Base-by-base conservation (phyloP, 2,329 filamentous ascomycete species). In the Bipolaris victoriae region DNA sequence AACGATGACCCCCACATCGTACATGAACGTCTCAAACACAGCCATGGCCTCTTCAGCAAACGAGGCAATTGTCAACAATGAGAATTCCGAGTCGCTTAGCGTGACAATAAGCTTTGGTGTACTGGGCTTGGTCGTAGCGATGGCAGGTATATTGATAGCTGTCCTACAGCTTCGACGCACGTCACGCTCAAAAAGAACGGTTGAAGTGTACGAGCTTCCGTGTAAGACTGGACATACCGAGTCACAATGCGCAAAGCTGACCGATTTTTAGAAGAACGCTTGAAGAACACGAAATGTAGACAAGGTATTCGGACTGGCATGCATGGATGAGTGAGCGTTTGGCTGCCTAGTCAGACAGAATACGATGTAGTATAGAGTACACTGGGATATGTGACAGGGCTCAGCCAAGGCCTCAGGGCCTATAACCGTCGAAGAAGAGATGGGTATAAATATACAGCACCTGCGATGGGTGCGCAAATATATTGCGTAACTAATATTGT, bases 91-190 rank as follows among this genome's bases (percentile, higher is more conserved):
- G 13, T 48, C 50, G 2, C 29, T 15, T 1, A 47, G 33, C 15
- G n/a, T 40, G 18, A 47, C 50, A 22, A 22, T 50, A 15, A 26
- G 41, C 22, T 54, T 58, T 3, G 50, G 55, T 16, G 40, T 54
- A 3, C n/a, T 58, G 3, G 46, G 56, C 1, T 18, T 55, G n/a
- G n/a, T 48, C 1, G 16, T 55, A 1, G 43, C 52, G 13, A 18
- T 29, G n/a, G 29, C 48, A 41, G 48, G 57, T n/a, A 20, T 52
- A 24, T 33, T 11, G 1, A 43, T 59, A 4, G 57, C 52, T 15
- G 6, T 52, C 39, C 24, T 55, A 3, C 52, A 55, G 22, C 56
- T 59, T 44, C 52, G 52, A 40, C 41, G 47, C 10, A 59, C 44
- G 56, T 5, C 20, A 18, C 45, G 26, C 3, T 40, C 35, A 20